These are phyloP conservation scores for Russula sp. DNA, from an alignment of 768 basidiomycete species.

Conservation along the genomic window DNA sequence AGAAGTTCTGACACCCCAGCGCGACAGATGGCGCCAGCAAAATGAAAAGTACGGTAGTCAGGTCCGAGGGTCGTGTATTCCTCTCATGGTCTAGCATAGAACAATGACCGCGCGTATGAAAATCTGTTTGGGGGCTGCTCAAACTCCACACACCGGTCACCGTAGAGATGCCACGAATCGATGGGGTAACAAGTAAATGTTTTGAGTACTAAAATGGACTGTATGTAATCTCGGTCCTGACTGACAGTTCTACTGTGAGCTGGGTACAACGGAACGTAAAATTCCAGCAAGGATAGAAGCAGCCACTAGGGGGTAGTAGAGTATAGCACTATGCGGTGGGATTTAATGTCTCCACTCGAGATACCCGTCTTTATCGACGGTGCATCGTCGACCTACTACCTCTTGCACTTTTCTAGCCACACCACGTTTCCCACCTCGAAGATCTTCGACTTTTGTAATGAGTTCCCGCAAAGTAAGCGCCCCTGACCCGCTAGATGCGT, in stretches of 20 bases:
- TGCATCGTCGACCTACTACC: conserved; percentile 63
- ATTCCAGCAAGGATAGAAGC: not conserved
- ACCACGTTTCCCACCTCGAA: conserved; percentile 47
- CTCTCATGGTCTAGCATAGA: not conserved
- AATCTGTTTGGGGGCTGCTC: not conserved
- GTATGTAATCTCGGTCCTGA: too few species aligned
- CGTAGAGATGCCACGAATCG: not conserved
- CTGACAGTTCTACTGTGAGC: too few species aligned
- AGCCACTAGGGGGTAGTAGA: not conserved
- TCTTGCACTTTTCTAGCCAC: conserved; percentile 72
- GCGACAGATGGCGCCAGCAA: not conserved
- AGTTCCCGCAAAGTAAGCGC: conserved; percentile 59
- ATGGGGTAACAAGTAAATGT: not conserved
- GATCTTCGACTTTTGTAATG: conserved; percentile 43
- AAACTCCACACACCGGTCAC: not conserved
- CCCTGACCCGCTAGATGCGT: conserved; percentile 52
- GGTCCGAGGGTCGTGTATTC: not conserved
- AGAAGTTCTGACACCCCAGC: not conserved
- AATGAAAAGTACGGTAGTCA: not conserved
- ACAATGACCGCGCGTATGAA: not conserved
- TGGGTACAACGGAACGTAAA: not conserved
- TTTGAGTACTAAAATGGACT: too few species aligned
- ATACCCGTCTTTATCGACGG: conserved; percentile 45
- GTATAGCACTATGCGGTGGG: not conserved
- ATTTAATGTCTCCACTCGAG: conserved; percentile 49